phyloP scores from a whole-genome alignment of 2,329 filamentous ascomycete species.

The Trichoderma afroharzianum region DNA sequence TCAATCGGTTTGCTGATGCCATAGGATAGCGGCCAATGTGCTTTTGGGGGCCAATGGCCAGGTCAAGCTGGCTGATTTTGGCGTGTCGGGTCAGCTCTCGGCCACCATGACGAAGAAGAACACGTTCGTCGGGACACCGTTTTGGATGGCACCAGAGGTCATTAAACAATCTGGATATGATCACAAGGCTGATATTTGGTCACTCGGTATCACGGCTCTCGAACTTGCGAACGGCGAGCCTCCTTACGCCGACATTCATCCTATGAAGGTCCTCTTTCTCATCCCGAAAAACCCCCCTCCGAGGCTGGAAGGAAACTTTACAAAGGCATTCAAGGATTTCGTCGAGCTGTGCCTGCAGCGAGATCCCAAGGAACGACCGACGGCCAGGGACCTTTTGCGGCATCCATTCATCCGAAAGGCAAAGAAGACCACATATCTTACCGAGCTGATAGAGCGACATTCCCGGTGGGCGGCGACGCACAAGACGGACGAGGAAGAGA shows the following conservation, averaged over 20 bases:
- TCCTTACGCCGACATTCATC: conserved; percentile 93
- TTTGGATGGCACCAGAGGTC: conserved; percentile 99
- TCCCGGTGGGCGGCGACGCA: conserved; percentile 82
- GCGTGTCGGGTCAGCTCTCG: conserved; percentile 91
- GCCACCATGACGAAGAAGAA: conserved; percentile 99
- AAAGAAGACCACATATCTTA: conserved; percentile 94
- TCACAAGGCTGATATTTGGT: conserved; percentile 98
- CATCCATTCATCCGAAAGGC: conserved; percentile 88
- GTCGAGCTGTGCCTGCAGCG: conserved; percentile 79
- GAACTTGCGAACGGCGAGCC: conserved; percentile 90
- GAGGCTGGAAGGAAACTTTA: conserved; percentile 74
- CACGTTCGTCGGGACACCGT: conserved; percentile 95
- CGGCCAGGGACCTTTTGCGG: conserved; percentile 79
- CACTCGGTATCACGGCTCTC: conserved; percentile 87
- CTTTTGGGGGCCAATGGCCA: conserved; percentile 85
- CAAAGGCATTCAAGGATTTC: conserved; percentile 79
- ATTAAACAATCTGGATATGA: conserved; percentile 98
- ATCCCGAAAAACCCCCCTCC: conserved; percentile 94
- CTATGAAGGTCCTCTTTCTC: conserved; percentile 96
- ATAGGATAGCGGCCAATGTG: conserved; percentile 75
- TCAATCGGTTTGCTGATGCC: not conserved
- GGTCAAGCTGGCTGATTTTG: conserved; percentile 96
- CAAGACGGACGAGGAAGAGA: conserved; percentile 66
- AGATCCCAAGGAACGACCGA: conserved; percentile 84
- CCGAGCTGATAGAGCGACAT: conserved; percentile 89